phyloP scores from a whole-genome alignment of 345 rosid genomes.

The Eucalyptus curtisii region DNA sequence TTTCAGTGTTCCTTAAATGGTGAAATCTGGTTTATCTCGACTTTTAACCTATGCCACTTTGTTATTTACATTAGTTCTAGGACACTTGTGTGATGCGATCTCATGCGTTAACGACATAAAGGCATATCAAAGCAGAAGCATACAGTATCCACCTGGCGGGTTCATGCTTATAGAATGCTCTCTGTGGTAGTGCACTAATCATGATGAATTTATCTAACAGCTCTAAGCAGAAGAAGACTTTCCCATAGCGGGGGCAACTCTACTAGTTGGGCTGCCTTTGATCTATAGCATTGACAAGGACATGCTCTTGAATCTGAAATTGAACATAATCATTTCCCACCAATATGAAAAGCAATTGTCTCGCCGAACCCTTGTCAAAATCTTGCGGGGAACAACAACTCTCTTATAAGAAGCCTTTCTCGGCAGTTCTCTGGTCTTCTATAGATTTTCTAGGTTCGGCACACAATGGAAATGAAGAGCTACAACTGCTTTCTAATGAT shows the following conservation, averaged over 20 bases:
- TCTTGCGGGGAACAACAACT: neutral
- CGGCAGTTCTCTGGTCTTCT: constrained; percentile 29
- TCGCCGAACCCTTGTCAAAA: neutral
- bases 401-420: constrained; percentile 25
- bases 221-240: constrained; percentile 14
- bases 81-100: neutral
- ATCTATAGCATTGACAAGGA: constrained; percentile 45
- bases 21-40: neutral
- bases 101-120: neutral
- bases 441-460: constrained; percentile 13
- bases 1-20: neutral
- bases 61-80: neutral
- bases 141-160: neutral
- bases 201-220: neutral
- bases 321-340: constrained; percentile 58
- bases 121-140: neutral
- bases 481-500: neutral
- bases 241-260: constrained; percentile 30
- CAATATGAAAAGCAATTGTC: constrained; percentile 4
- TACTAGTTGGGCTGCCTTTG: constrained; percentile 90
- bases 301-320: constrained; percentile 15
- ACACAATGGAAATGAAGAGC: constrained; percentile 8
- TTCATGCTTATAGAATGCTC: neutral
- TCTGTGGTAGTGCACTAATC: neutral
- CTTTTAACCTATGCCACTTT: neutral